Base-by-base conservation (phyloP, 371 early-diverging fungal species). In the Blakeslea trispora region DNA sequence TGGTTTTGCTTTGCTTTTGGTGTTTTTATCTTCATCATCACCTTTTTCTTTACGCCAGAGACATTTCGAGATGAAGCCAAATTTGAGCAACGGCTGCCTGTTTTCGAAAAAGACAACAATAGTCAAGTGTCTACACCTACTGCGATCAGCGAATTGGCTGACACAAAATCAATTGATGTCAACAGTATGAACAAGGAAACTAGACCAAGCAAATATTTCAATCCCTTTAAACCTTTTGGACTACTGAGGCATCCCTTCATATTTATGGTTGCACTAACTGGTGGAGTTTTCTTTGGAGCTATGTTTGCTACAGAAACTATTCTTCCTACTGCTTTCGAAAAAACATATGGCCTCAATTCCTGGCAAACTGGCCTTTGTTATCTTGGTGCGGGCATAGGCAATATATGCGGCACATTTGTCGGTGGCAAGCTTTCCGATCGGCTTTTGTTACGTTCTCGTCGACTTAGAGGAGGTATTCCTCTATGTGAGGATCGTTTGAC, bases 11-110 rank as follows among this genome's bases (percentile, higher is more conserved):
- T 67, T 42, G 56, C 57, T 5, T 61, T 62, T 53, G 63, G 59
- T n/a, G 22, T 53, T 11, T 45, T 50, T 8, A 62, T 62, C n/a
- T 42, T 62, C 7, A 23, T 47, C 21, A 18, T 61, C 14, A 52
- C 51, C 0, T 59, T 81, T 39, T 75, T 87, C 53, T 68, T 82
- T 19, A 49, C 84, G 45, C 85, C 85, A 3, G 89, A 89, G 53
- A 87, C 88, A 0, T 84, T 75, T 46, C 81, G 85, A 10, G 61
- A 54, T 13, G 32, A 55, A 31, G 41, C 19, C 3, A 55, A 55
- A 22, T 62, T 42, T 28, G 63, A 62, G 21, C 28, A 37, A 2
- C 7, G 24, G 6, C 18, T 57, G 8, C 66, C 55, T 28, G 42
- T 53, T 2, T 10, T 21, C 3, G 23, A 28, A 24, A 53, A 15